Percentiles rank a stretch among this genome's conserved stretches.
phyloP scores from a whole-genome alignment of 768 basidiomycete genomes.

The Gloeostereum incarnatum region DNA sequence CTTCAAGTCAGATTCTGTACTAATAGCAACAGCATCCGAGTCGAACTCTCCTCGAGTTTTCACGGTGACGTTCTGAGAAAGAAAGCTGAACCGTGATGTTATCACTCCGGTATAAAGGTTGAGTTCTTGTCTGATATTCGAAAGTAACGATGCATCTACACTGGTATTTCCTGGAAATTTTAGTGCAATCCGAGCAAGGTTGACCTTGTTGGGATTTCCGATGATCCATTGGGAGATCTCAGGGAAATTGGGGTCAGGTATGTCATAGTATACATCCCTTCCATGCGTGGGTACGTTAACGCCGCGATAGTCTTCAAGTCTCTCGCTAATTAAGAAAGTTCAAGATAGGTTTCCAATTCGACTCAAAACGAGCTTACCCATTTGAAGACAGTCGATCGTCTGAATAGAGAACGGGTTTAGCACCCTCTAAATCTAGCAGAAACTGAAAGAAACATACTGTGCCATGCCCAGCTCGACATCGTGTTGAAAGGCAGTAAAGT shows the following conservation, averaged over 20 bases:
- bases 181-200: neutral
- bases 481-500: constrained; percentile 1
- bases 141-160: neutral
- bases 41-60: neutral
- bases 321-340: too few relatives aligned
- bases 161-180: neutral
- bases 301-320: neutral
- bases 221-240: constrained; percentile 1
- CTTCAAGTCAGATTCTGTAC: neutral
- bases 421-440: too few relatives aligned
- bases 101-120: neutral
- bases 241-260: neutral
- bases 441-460: neutral
- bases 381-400: too few relatives aligned
- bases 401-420: too few relatives aligned
- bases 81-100: neutral
- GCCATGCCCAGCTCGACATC: constrained; percentile 1
- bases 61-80: neutral
- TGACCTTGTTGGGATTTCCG: neutral
- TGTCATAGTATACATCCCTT: neutral
- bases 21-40: neutral
- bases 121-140: neutral
- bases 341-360: too few relatives aligned
- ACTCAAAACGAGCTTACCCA: too few relatives aligned
- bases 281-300: neutral